A percentile compares a stretch with the other conserved stretches of the same genome.
Conservation (phyloP, 164 flowering plant species). For the Chimonanthus salicifolius region DNA sequence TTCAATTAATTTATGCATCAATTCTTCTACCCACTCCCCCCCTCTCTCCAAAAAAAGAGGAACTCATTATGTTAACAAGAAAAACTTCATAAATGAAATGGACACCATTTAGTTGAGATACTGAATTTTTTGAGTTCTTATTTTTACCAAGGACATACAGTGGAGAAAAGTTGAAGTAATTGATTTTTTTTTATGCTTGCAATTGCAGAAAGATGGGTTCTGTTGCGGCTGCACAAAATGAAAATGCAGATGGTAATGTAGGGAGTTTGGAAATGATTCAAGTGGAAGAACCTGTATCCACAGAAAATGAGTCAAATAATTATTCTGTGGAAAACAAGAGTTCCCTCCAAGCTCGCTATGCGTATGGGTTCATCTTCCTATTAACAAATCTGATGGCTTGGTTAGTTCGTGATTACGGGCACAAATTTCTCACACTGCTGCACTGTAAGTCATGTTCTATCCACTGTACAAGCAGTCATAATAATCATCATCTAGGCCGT, state of each 20-base stretch:
- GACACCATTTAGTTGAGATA: neutral
- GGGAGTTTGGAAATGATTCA: neutral
- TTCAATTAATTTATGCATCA: too few species aligned
- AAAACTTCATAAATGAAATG: neutral
- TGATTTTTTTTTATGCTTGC: neutral
- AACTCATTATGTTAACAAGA: neutral
- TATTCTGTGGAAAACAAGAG: constrained; percentile 32
- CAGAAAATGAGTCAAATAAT: constrained; percentile 18
- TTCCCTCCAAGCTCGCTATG: constrained; percentile 55
- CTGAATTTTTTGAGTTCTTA: too few species aligned
- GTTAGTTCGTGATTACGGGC: constrained; percentile 78
- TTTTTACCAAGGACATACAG: too few species aligned
- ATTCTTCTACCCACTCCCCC: too few species aligned
- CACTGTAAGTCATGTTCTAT: constrained; percentile 40
- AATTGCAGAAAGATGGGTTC: constrained; percentile 7
- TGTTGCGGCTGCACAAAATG: neutral
- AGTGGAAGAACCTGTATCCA: constrained; percentile 19
- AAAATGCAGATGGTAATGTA: constrained; percentile 5
- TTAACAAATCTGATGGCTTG: constrained; percentile 63
- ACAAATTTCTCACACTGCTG: constrained; percentile 32
- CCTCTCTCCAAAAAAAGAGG: neutral
- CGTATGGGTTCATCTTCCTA: constrained; percentile 62
- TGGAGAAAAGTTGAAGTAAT: neutral
- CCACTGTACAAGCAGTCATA: neutral
- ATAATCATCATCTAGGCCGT: too few species aligned